Evolutionary conservation across 345 rosid species (phyloP).

Genomic region (Cardamine chenopodiifolia): DNA sequence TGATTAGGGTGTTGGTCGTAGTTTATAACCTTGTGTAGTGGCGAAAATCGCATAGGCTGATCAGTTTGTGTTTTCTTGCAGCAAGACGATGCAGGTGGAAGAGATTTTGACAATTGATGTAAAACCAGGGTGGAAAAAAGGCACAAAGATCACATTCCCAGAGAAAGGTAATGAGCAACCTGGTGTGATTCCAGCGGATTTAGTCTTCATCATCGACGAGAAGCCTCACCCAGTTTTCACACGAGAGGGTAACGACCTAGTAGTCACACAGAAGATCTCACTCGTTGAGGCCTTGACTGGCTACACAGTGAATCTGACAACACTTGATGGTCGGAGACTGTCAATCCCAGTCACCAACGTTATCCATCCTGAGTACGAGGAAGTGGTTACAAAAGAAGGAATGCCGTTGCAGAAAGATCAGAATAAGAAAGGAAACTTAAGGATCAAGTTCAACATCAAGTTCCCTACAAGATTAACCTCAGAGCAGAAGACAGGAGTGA

Average conservation of each 20-base stretch:
- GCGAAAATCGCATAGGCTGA: background rate
- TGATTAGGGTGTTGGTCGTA: too few relatives aligned
- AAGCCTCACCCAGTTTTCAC: slow-evolving; percentile 63
- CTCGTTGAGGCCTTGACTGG: slow-evolving; percentile 64
- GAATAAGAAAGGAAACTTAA: slow-evolving; percentile 53
- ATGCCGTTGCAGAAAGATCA: slow-evolving; percentile 69
- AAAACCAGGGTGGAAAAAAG: slow-evolving; percentile 62
- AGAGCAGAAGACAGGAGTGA: slow-evolving; percentile 61
- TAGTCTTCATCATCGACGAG: slow-evolving; percentile 60
- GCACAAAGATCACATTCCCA: slow-evolving; percentile 58
- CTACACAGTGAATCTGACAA: slow-evolving; percentile 48
- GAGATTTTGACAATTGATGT: slow-evolving; percentile 55
- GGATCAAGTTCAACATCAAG: slow-evolving; percentile 61
- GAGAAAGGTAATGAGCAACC: slow-evolving; percentile 62
- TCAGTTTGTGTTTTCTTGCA: slow-evolving; percentile 26
- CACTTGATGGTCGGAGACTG: slow-evolving; percentile 62
- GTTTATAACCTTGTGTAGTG: background rate
- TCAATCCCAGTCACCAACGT: slow-evolving; percentile 50
- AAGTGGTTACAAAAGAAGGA: slow-evolving; percentile 57
- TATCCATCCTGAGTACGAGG: slow-evolving; percentile 57
- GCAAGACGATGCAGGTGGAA: slow-evolving; percentile 52
- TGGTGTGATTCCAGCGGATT: slow-evolving; percentile 49
- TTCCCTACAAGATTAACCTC: slow-evolving; percentile 56
- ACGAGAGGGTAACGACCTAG: slow-evolving; percentile 62
- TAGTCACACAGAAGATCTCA: slow-evolving; percentile 50